Base-by-base conservation (phyloP, 768 basidiomycete genomes). In the Psilocybe cyanescens region DNA sequence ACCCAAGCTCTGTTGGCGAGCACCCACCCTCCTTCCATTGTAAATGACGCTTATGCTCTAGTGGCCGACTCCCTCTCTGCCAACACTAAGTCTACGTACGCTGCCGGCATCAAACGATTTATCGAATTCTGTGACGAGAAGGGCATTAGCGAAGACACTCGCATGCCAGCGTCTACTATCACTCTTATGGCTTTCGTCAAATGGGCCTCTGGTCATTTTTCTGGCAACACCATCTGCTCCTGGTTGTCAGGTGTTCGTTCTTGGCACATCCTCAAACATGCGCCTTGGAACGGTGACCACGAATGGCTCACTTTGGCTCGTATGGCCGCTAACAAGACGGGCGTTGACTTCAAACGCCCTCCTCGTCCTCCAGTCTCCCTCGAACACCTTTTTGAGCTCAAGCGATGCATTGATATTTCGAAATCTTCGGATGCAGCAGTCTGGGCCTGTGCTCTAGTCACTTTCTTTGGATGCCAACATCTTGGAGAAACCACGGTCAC, bases 261-360 rank as follows among this genome's bases (percentile, higher is more conserved):
- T 2, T 83, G 79, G 78, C 79, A 83, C 53, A 35, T 70, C 2
- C 3, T 72, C 11, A 67, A 78, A 33, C 53, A 68, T 3, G 78
- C 79, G 2, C 67, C 67, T 0, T 81, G 80, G 81, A 14, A 62
- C 31, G 75, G 76, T 1, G 70, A 70, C 8, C 68, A 74, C 19
- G 50, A 67, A 1, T 70, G 68, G 68, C 63, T 75, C 0, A 54
- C 67, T 3, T 46, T 72, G 0, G 63, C 66, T 0, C 55, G 61
- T 0, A 30, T 49, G 7, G 28, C 69, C 1, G 59, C 72, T 5
- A 60, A 50, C 53, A 65, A 76, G 63, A 51, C 59, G 48, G 67
- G 70, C 35, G 48, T 73, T 61, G 0, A 14, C 30, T 28, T 65
- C 62, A 58, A 58, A 8, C 47, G 64, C 0, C 58, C 70, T 0